Evolutionary conservation across 768 basidiomycete species (phyloP).

Genomic region (Boletus sp.): DNA sequence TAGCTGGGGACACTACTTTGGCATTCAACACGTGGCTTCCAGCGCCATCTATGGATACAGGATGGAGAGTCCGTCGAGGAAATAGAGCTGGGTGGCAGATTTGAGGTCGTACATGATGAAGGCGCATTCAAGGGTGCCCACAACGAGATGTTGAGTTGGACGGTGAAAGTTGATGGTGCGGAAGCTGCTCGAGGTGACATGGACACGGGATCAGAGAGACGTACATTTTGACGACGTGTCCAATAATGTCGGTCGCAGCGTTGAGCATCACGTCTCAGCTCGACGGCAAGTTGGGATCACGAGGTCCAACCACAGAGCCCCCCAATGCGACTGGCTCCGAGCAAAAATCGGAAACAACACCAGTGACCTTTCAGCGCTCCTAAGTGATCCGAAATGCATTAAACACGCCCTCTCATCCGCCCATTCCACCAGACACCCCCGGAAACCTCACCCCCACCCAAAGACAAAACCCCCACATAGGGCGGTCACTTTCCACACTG

Average conservation of each 20-base stretch:
- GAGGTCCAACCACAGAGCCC: constrained; percentile 89
- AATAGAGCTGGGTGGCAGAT: constrained; percentile 89
- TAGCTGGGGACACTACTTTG: not conserved
- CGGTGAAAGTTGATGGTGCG: constrained; percentile 93
- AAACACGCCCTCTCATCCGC: no score
- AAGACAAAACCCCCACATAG: no score
- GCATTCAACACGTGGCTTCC: not conserved
- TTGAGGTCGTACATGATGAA: constrained; percentile 95
- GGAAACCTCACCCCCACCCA: no score
- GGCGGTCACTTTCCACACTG: no score
- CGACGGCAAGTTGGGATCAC: constrained; percentile 57
- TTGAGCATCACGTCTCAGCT: constrained; percentile 51
- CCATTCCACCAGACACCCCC: no score
- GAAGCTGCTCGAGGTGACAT: constrained; percentile 47
- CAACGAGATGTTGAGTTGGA: constrained; percentile 79
- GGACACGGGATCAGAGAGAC: constrained; percentile 16
- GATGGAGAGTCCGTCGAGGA: constrained; percentile 64
- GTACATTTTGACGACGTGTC: constrained; percentile 88
- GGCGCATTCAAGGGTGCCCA: constrained; percentile 91
- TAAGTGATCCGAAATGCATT: no score
- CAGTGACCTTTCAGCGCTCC: no score
- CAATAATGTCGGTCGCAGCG: constrained; percentile 89
- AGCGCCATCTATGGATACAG: not conserved
- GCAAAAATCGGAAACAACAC: no score
- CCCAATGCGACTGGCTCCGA: no score